These are phyloP conservation scores for Plasmodium gallinaceum DNA, from an alignment of 169 alveolate species.

Conservation along the genomic window DNA sequence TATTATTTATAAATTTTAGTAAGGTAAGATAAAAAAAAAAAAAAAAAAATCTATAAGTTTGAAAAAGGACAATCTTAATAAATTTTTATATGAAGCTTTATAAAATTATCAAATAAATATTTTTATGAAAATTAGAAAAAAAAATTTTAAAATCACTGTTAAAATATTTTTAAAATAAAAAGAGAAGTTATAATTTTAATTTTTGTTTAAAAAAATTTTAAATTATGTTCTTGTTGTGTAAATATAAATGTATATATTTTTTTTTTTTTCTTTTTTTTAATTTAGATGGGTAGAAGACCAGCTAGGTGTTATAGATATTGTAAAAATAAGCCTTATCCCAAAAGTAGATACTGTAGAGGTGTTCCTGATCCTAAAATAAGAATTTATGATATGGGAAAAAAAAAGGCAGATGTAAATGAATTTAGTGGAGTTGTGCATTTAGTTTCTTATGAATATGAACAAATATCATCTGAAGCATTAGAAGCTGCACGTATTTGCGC, in stretches of 20 bases:
- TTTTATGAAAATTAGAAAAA: not conserved
- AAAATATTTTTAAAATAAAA: no score
- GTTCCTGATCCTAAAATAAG: slow-evolving; percentile 99
- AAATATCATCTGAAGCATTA: slow-evolving; percentile 98
- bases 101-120: not conserved
- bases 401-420: slow-evolving; percentile 97
- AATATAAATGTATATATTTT: not conserved
- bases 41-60: not conserved
- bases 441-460: slow-evolving; percentile 99
- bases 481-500: slow-evolving; percentile 99
- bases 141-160: no score
- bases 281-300: slow-evolving; percentile 99
- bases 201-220: not conserved
- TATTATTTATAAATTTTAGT: not conserved
- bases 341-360: slow-evolving; percentile 99
- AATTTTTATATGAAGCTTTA: not conserved
- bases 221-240: not conserved
- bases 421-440: slow-evolving; percentile 98
- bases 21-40: slow-evolving; percentile 1
- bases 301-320: slow-evolving; percentile 99
- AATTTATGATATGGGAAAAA: slow-evolving; percentile 98
- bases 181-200: no score
- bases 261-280: not conserved
- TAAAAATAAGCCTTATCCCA: slow-evolving; percentile 99
- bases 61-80: not conserved